Evolutionary conservation across 1,284 basidiomycete species (phyloP).

Genomic region (Mycena citricolor): DNA sequence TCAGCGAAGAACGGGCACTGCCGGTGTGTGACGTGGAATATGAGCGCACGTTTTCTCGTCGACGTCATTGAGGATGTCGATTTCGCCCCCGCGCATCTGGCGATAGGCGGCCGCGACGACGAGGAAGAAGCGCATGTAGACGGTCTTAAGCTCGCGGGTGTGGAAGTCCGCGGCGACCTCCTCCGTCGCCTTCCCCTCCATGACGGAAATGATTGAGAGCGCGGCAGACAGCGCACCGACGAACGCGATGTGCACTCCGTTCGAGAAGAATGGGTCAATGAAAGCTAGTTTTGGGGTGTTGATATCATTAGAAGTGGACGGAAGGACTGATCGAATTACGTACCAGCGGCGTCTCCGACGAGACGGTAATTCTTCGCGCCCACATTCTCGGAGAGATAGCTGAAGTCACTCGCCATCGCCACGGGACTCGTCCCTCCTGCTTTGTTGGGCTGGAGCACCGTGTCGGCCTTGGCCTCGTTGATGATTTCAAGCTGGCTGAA

Average conservation of each 20-base stretch:
- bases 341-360: constrained; percentile 13
- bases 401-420: constrained; percentile 15
- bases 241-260: constrained; percentile 14
- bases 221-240: constrained; percentile 13
- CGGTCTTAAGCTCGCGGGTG: constrained; percentile 8
- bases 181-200: constrained; percentile 11
- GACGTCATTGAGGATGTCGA: constrained; percentile 14
- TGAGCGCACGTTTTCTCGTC: constrained; percentile 9
- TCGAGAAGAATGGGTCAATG: constrained; percentile 13
- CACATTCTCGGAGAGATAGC: constrained; percentile 11
- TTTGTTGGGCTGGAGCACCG: constrained; percentile 9
- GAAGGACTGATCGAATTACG: constrained; percentile 3
- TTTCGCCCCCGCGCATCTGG: constrained; percentile 14
- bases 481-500: constrained; percentile 8
- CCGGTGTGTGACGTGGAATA: too few species aligned
- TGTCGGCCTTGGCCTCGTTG: constrained; percentile 5
- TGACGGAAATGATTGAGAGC: constrained; percentile 11
- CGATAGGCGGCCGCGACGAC: constrained; percentile 11
- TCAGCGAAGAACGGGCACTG: too few species aligned
- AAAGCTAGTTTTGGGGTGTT: too few species aligned
- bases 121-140: constrained; percentile 13
- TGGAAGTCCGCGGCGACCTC: constrained; percentile 8
- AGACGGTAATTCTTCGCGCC: constrained; percentile 11
- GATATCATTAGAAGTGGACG: too few species aligned
- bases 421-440: constrained; percentile 9